Evolutionary conservation across 2,329 filamentous ascomycete genomes (phyloP).

Genomic region (Cladophialophora psammophila): DNA sequence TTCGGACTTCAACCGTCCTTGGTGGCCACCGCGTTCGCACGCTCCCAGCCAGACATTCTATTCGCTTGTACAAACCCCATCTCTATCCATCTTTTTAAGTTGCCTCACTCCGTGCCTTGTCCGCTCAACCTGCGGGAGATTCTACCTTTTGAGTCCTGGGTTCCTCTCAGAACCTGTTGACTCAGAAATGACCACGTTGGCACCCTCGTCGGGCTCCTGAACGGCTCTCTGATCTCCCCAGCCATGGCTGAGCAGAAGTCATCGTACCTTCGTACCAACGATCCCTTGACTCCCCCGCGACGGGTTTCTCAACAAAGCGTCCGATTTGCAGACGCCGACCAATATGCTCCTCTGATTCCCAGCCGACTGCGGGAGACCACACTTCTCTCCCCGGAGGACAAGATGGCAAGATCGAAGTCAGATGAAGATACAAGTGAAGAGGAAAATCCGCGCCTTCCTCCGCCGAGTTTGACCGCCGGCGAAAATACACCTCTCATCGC

Average conservation of each 20-base stretch:
- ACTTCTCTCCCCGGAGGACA: constrained; percentile 39
- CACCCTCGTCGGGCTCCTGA: not conserved
- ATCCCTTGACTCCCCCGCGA: constrained; percentile 32
- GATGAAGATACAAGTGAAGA: constrained; percentile 20
- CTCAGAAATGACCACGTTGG: constrained; percentile 12
- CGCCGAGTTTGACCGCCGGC: constrained; percentile 23
- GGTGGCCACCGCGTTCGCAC: not conserved
- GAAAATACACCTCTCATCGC: constrained; percentile 24
- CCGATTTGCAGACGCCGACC: constrained; percentile 22
- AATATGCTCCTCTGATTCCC: constrained; percentile 37
- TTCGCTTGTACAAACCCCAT: constrained; percentile 2
- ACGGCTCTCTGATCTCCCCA: not conserved
- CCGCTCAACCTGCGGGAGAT: not conserved
- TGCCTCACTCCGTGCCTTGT: not conserved
- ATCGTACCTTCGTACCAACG: constrained; percentile 19
- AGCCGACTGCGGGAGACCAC: constrained; percentile 39
- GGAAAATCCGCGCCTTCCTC: constrained; percentile 5
- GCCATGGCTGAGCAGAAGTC: constrained; percentile 22
- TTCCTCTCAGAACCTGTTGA: not conserved
- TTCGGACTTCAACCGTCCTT: not conserved
- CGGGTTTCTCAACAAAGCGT: constrained; percentile 20
- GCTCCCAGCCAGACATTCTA: constrained; percentile 8
- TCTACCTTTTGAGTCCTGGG: not conserved
- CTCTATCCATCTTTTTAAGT: not conserved
- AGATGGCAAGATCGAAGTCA: constrained; percentile 33